Conservation (phyloP, 2,329 filamentous ascomycete genomes). For the Hypoxylon sp. region DNA sequence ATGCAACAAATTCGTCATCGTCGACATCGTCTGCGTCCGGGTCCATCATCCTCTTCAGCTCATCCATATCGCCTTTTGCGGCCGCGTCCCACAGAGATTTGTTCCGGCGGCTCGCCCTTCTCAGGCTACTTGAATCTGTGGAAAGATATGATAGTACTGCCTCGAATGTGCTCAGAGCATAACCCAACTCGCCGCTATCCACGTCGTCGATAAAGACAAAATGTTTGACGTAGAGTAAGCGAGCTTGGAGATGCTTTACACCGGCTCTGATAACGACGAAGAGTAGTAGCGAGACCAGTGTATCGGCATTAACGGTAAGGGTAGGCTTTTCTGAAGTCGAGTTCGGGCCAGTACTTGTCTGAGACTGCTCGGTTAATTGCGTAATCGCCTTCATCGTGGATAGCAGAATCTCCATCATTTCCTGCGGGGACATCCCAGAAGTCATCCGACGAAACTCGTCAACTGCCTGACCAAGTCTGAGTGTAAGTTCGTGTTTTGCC, state of each 20-base stretch:
- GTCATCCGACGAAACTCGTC: conserved; percentile 89
- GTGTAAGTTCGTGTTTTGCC: conserved; percentile 82
- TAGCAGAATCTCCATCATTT: conserved; percentile 85
- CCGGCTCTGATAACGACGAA: conserved; percentile 93
- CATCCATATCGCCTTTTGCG: conserved; percentile 76
- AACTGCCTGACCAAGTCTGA: conserved; percentile 78
- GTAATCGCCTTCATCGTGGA: conserved; percentile 86
- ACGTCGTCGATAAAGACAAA: conserved; percentile 99
- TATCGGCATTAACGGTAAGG: conserved; percentile 80
- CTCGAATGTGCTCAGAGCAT: conserved; percentile 94
- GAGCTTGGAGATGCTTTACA: conserved; percentile 84
- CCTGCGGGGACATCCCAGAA: conserved; percentile 79
- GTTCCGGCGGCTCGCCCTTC: conserved; percentile 86
- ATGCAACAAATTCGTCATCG: conserved; percentile 49
- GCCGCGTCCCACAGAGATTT: conserved; percentile 87
- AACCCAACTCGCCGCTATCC: conserved; percentile 94
- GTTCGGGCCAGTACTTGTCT: conserved; percentile 45
- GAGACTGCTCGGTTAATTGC: conserved; percentile 63
- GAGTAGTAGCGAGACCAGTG: conserved; percentile 87
- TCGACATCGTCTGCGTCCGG: conserved; percentile 63
- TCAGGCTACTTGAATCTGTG: conserved; percentile 80
- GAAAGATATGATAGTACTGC: conserved; percentile 89
- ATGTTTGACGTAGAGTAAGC: conserved; percentile 92
- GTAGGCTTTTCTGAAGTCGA: conserved; percentile 60
- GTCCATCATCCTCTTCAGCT: conserved; percentile 81